Conservation (phyloP, 305 asterid species). For the Solanum chacoense region DNA sequence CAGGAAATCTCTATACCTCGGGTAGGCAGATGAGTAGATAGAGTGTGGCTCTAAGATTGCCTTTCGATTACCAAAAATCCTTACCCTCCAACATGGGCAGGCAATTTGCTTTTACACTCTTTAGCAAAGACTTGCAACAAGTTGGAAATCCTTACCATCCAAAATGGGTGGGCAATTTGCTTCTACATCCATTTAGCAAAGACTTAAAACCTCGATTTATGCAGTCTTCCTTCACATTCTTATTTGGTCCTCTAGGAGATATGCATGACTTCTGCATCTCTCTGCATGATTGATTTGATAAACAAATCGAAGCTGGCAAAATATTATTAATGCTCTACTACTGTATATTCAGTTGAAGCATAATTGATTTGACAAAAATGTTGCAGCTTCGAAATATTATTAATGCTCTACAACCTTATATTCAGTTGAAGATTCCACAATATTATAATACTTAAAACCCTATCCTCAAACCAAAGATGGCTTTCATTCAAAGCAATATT, state of each 20-base stretch:
- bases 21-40: neutral
- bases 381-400: neutral
- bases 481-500: neutral
- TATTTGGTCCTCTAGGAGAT: neutral
- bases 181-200: neutral
- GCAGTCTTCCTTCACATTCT: neutral
- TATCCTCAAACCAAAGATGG: neutral
- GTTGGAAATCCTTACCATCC: neutral
- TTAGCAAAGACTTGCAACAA: neutral
- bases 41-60: neutral
- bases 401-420: neutral
- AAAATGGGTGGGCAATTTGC: neutral
- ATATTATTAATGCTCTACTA: neutral
- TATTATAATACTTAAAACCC: neutral
- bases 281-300: neutral
- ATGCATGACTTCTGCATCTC: neutral
- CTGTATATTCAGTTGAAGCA: neutral
- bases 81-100: neutral
- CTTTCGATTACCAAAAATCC: neutral
- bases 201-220: neutral
- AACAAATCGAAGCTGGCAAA: neutral
- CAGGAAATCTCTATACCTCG: neutral
- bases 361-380: neutral
- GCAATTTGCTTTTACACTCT: neutral
- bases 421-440: neutral